A percentile compares a stretch with the other conserved stretches of the same genome.
phyloP scores from a whole-genome alignment of 2,329 filamentous ascomycete genomes.

The Apiospora phragmitis region DNA sequence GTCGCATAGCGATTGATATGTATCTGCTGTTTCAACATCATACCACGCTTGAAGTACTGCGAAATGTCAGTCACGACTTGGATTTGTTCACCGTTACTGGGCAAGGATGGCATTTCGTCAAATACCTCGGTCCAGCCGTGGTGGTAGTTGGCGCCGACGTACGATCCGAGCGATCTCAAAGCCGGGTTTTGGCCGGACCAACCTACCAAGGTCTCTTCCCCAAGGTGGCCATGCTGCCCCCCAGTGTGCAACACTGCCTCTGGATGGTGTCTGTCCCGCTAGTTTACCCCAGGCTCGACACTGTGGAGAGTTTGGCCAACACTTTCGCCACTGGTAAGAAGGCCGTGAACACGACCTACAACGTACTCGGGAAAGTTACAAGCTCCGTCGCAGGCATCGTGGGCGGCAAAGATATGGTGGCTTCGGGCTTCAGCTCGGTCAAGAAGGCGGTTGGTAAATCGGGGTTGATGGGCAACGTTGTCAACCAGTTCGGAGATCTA shows the following conservation, averaged over 20 bases:
- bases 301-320: slow-evolving; percentile 86
- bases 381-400: slow-evolving; percentile 94
- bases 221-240: slow-evolving; percentile 86
- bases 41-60: slow-evolving; percentile 89
- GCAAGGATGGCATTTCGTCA: slow-evolving; percentile 98
- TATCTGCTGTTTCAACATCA: slow-evolving; percentile 98
- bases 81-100: slow-evolving; percentile 97
- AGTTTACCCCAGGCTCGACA: slow-evolving; percentile 87
- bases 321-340: slow-evolving; percentile 95
- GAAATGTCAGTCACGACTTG: slow-evolving; percentile 81
- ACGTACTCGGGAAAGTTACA: slow-evolving; percentile 91
- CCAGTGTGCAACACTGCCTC: slow-evolving; percentile 93
- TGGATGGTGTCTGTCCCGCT: slow-evolving; percentile 94
- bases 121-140: slow-evolving; percentile 89
- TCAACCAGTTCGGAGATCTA: slow-evolving; percentile 95
- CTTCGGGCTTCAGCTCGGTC: slow-evolving; percentile 88
- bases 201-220: slow-evolving; percentile 98
- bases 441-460: slow-evolving; percentile 97
- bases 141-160: slow-evolving; percentile 90
- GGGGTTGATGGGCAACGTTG: slow-evolving; percentile 90
- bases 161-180: slow-evolving; percentile 85
- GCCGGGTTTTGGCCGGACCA: slow-evolving; percentile 90
- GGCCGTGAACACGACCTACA: slow-evolving; percentile 94
- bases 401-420: slow-evolving; percentile 89
- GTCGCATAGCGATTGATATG: slow-evolving; percentile 93